Evolutionary conservation across 73 alveolate species (phyloP).

Genomic region (Paramecium sonneborni): DNA sequence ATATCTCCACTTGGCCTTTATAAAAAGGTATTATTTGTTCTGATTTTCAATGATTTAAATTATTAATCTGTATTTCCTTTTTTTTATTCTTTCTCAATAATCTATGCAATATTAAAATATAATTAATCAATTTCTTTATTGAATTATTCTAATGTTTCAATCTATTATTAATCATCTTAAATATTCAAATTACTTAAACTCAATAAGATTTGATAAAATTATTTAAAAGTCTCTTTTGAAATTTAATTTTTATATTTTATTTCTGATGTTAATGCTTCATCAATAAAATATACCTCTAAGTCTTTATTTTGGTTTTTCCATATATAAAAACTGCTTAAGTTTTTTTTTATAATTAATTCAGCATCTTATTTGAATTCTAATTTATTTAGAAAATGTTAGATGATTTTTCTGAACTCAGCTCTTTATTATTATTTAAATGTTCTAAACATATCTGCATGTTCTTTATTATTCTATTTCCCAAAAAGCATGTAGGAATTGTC

Average conservation of each 20-base stretch:
- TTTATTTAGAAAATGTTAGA: background rate
- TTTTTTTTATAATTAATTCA: background rate
- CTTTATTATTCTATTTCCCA: background rate
- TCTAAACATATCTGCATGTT: background rate
- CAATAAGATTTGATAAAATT: background rate
- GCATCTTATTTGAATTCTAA: background rate
- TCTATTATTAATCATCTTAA: background rate
- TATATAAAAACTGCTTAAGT: background rate
- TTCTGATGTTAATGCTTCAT: background rate
- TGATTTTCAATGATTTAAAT: background rate
- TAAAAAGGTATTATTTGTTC: background rate
- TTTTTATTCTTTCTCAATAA: background rate
- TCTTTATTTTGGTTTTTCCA: background rate
- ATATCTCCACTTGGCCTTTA: background rate
- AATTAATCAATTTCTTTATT: background rate
- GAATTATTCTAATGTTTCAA: background rate
- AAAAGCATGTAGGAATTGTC: background rate
- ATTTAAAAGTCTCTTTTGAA: background rate
- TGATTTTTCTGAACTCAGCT: background rate
- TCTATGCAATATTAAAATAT: background rate
- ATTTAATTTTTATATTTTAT: background rate
- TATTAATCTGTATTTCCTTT: background rate
- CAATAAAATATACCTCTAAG: background rate
- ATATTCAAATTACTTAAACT: background rate
- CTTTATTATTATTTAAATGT: background rate